Conservation (phyloP, 2,329 filamentous ascomycete genomes). For the Alternaria sp. region DNA sequence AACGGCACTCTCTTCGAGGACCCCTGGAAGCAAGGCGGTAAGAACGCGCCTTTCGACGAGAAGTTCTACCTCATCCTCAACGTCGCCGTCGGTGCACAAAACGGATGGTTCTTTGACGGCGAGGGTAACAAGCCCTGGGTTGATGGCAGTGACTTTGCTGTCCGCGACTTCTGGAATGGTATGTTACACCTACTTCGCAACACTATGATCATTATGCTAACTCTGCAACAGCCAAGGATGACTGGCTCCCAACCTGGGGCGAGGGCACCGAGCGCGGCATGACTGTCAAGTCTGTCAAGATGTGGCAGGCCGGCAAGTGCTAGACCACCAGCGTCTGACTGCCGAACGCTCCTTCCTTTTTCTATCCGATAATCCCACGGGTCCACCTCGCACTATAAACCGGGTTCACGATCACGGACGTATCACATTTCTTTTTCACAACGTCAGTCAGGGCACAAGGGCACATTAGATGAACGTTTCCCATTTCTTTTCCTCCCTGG, state of each 20-base stretch:
- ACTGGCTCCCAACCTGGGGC: conserved; percentile 75
- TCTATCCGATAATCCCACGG: neutral
- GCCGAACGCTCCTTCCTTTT: neutral
- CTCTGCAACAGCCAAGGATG: conserved; percentile 64
- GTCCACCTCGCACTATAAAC: neutral
- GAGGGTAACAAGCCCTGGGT: conserved; percentile 79
- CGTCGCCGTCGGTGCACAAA: conserved; percentile 76
- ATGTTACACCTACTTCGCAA: neutral
- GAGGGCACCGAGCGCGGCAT: conserved; percentile 61
- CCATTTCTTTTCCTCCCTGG: neutral
- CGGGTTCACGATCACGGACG: neutral
- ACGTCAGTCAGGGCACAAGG: neutral
- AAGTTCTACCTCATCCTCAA: conserved; percentile 78
- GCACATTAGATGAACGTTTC: conserved; percentile 7
- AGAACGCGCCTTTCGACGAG: conserved; percentile 75
- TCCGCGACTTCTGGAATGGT: conserved; percentile 34
- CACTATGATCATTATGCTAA: conserved; percentile 53
- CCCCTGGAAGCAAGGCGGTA: conserved; percentile 67
- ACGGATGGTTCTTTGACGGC: conserved; percentile 75
- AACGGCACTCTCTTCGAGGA: conserved; percentile 70
- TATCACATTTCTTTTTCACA: neutral
- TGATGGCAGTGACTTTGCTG: conserved; percentile 29
- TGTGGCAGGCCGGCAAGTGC: conserved; percentile 51
- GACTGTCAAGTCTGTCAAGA: conserved; percentile 70
- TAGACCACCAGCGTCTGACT: neutral